Evolutionary conservation across 2,329 filamentous ascomycete genomes (phyloP).

Genomic region (Paracamarosporium sp.): DNA sequence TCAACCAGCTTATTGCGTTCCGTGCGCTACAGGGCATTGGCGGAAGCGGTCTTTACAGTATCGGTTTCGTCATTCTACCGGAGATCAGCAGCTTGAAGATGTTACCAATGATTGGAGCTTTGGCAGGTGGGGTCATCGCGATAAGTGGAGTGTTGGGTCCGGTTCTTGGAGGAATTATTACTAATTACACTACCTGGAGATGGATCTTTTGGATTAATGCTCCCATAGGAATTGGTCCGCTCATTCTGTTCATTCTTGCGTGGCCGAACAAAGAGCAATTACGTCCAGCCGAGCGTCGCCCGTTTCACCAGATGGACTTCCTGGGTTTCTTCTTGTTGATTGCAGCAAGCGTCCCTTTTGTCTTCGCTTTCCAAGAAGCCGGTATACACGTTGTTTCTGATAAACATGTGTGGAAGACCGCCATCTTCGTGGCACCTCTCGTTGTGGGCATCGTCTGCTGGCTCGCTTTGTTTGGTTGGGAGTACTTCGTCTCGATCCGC

Average conservation of each 20-base stretch:
- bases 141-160: slow-evolving; percentile 4
- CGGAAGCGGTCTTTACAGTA: slow-evolving; percentile 10
- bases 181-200: slow-evolving; percentile 1
- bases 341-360: slow-evolving; percentile 60
- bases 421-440: slow-evolving; percentile 8
- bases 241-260: slow-evolving; percentile 1
- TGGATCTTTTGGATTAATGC: slow-evolving; percentile 7
- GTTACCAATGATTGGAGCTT: background rate
- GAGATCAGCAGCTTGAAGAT: slow-evolving; percentile 4
- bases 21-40: slow-evolving; percentile 18
- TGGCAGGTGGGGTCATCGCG: background rate
- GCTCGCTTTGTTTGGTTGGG: slow-evolving; percentile 10
- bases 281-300: slow-evolving; percentile 1
- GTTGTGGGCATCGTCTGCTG: slow-evolving; percentile 9
- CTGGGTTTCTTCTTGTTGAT: slow-evolving; percentile 61
- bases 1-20: slow-evolving; percentile 11
- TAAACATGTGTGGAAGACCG: slow-evolving; percentile 10
- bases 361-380: slow-evolving; percentile 65
- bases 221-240: slow-evolving; percentile 32
- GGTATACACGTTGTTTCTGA: slow-evolving; percentile 36
- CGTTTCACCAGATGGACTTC: slow-evolving; percentile 32
- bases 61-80: slow-evolving; percentile 3
- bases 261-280: slow-evolving; percentile 13
- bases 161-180: background rate
- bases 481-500: slow-evolving; percentile 8